Percentiles rank a stretch among this genome's conserved stretches.
These are phyloP conservation scores for Mytilinidion resinicola DNA, from an alignment of 495 filamentous ascomycete species.

Conservation along the genomic window DNA sequence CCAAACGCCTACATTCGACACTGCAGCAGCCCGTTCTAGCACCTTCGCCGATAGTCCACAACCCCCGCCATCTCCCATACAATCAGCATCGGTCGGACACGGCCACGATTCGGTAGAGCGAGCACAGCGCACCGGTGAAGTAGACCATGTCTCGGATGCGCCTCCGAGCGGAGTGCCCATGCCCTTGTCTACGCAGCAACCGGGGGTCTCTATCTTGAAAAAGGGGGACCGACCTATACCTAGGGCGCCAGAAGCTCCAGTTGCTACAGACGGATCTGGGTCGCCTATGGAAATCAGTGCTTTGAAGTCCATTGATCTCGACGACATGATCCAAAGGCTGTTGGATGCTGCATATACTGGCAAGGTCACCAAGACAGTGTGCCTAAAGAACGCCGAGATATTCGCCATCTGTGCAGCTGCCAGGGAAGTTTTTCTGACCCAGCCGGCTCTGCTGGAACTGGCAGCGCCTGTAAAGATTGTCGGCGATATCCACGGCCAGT, in stretches of 20 bases:
- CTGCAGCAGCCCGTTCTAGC: slow-evolving; percentile 28
- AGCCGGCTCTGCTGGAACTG: slow-evolving; percentile 87
- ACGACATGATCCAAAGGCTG: slow-evolving; percentile 94
- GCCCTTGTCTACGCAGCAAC: slow-evolving; percentile 46
- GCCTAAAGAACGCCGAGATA: slow-evolving; percentile 96
- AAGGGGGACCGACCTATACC: slow-evolving; percentile 51
- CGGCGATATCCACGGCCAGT: slow-evolving; percentile 96
- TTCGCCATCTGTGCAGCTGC: slow-evolving; percentile 82
- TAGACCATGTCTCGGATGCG: slow-evolving; percentile 91
- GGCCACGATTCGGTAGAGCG: slow-evolving; percentile 72
- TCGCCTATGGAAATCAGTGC: slow-evolving; percentile 61
- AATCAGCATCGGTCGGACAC: slow-evolving; percentile 67
- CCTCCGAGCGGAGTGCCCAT: slow-evolving; percentile 61
- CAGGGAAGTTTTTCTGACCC: slow-evolving; percentile 80
- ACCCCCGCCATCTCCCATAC: slow-evolving; percentile 84
- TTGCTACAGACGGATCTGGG: slow-evolving; percentile 24
- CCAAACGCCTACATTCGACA: slow-evolving; percentile 27
- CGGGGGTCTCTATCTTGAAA: slow-evolving; percentile 74
- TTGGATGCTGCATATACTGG: slow-evolving; percentile 92
- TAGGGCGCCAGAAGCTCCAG: slow-evolving; percentile 15
- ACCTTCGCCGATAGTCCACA: slow-evolving; percentile 51
- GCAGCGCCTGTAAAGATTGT: slow-evolving; percentile 98
- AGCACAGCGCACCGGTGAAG: slow-evolving; percentile 80
- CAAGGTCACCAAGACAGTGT: slow-evolving; percentile 95
- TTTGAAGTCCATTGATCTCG: slow-evolving; percentile 84